Conservation (phyloP, 495 filamentous ascomycete genomes). For the Penicillium crystallinum region DNA sequence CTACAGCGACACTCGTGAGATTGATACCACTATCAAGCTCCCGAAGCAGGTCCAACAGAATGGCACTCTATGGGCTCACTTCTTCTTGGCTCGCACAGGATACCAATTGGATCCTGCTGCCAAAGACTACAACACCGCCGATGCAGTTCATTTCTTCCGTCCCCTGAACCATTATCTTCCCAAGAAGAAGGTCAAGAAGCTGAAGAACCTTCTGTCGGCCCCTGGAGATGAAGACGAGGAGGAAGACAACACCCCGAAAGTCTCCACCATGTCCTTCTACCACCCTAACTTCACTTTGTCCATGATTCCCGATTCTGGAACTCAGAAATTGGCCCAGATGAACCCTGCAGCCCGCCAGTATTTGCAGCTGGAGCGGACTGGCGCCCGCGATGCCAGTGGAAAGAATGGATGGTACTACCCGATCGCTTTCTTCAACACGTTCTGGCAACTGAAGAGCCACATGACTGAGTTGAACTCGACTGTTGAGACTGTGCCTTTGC, state of each 20-base stretch:
- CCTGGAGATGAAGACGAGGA: constrained; percentile 51
- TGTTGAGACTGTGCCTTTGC: constrained; percentile 73
- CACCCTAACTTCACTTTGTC: constrained; percentile 92
- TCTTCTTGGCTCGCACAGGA: constrained; percentile 76
- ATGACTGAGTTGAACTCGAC: constrained; percentile 94
- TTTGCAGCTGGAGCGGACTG: constrained; percentile 67
- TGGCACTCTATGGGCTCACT: constrained; percentile 90
- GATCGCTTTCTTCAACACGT: constrained; percentile 85
- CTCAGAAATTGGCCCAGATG: constrained; percentile 56
- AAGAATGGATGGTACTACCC: constrained; percentile 98
- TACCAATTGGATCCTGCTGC: constrained; percentile 67
- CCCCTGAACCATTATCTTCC: constrained; percentile 83
- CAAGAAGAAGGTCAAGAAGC: constrained; percentile 89
- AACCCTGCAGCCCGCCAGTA: constrained; percentile 73
- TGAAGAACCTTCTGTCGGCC: constrained; percentile 74
- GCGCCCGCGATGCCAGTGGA: constrained; percentile 70
- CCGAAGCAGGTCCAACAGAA: constrained; percentile 82
- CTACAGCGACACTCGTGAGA: constrained; percentile 69
- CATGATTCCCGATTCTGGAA: constrained; percentile 75
- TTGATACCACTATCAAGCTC: constrained; percentile 71
- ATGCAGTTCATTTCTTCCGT: constrained; percentile 76
- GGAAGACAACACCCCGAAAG: constrained; percentile 50
- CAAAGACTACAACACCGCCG: constrained; percentile 62
- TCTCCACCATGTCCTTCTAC: constrained; percentile 75
- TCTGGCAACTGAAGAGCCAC: constrained; percentile 89